Evolutionary conservation across 2,329 filamentous ascomycete genomes (phyloP).

Genomic region (Trichoderma pleuroti): DNA sequence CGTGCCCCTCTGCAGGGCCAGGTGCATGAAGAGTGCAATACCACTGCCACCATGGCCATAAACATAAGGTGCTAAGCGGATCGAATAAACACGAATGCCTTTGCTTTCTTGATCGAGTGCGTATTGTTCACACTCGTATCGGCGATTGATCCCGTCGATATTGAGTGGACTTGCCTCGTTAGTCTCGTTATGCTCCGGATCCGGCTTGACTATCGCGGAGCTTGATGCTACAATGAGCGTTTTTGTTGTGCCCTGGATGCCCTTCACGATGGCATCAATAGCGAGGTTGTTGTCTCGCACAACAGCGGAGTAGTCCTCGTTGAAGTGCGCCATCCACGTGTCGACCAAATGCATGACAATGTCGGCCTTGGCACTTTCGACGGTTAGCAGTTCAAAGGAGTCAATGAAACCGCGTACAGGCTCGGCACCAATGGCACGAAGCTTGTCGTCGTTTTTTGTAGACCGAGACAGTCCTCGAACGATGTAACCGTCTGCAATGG

Average conservation of each 20-base stretch:
- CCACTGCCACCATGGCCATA: not conserved
- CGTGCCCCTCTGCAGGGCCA: not conserved
- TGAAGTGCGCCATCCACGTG: not conserved
- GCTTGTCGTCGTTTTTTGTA: not conserved
- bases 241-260: not conserved
- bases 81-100: not conserved
- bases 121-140: not conserved
- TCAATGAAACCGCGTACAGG: not conserved
- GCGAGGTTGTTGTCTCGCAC: not conserved
- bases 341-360: not conserved
- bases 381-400: not conserved
- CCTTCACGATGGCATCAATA: not conserved
- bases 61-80: not conserved
- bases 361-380: not conserved
- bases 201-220: not conserved
- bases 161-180: not conserved
- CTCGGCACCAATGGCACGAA: not conserved
- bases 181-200: not conserved
- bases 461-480: not conserved
- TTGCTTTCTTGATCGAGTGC: not conserved
- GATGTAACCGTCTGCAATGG: not conserved
- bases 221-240: not conserved
- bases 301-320: not conserved
- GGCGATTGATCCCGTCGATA: not conserved
- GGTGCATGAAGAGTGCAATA: not conserved